A percentile compares a stretch with the other conserved stretches of the same genome.
Evolutionary conservation across 352 stramenopile species (phyloP).

Genomic region (Phytophthora macrochlamydospora): DNA sequence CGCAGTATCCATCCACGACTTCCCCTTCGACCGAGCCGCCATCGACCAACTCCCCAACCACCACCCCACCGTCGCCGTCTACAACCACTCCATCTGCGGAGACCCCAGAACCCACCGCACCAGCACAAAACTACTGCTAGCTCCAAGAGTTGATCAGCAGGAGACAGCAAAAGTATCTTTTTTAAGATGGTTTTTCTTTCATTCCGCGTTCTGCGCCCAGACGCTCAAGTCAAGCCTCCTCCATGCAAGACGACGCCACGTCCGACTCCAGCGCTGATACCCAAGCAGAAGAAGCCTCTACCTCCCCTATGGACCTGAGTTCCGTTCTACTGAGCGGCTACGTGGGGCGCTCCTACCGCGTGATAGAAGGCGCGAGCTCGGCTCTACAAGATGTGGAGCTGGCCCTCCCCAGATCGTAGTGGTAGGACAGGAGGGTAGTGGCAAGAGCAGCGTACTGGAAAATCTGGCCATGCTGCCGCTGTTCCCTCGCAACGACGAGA

Average conservation of each 20-base stretch:
- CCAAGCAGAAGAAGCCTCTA: not conserved
- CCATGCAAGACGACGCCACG: no score
- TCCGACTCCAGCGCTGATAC: no score
- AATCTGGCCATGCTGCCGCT: slow-evolving; percentile 49
- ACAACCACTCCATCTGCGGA: slow-evolving; percentile 10
- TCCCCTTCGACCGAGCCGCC: slow-evolving; percentile 4
- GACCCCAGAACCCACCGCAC: slow-evolving; percentile 17
- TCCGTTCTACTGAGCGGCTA: slow-evolving; percentile 38
- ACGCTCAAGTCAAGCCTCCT: no score
- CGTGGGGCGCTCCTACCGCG: slow-evolving; percentile 37
- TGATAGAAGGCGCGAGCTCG: slow-evolving; percentile 25
- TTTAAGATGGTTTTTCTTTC: not conserved
- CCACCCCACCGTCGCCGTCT: not conserved
- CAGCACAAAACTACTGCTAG: slow-evolving; percentile 20
- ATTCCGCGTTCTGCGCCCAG: not conserved
- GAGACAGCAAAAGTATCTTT: not conserved
- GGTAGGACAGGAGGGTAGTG: slow-evolving; percentile 50
- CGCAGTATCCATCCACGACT: not conserved
- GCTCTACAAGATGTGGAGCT: slow-evolving; percentile 19
- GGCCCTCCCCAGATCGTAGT: slow-evolving; percentile 44
- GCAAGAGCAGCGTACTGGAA: slow-evolving; percentile 58
- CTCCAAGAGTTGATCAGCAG: not conserved
- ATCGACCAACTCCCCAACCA: slow-evolving; percentile 7
- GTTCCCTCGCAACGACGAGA: slow-evolving; percentile 42
- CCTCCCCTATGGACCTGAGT: slow-evolving; percentile 13